Percentiles rank a stretch among this genome's conserved stretches.
Conservation (phyloP, 1,284 basidiomycete genomes). For the Neonothopanus nambi region DNA sequence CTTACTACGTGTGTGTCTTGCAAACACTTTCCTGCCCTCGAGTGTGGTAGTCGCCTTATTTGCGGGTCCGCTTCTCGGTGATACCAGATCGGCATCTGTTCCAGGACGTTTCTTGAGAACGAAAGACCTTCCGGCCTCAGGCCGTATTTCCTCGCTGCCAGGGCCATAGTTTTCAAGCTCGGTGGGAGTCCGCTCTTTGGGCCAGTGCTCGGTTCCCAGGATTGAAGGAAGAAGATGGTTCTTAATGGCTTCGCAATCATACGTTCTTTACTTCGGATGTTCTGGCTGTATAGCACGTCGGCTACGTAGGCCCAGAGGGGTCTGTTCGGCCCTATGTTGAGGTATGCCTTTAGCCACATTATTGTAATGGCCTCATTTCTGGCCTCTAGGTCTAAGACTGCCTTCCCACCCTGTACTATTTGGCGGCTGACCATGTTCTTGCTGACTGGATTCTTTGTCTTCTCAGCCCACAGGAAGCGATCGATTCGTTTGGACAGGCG, state of each 20-base stretch:
- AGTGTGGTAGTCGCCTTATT: background rate
- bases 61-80: background rate
- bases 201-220: background rate
- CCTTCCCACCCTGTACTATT: conserved; percentile 21
- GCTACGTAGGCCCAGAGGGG: conserved; percentile 22
- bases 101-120: conserved; percentile 3
- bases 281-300: conserved; percentile 9
- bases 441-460: conserved; percentile 3
- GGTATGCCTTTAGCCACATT: conserved; percentile 19
- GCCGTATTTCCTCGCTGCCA: conserved; percentile 3
- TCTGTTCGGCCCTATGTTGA: conserved; percentile 6
- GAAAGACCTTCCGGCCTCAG: conserved; percentile 2
- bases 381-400: conserved; percentile 21
- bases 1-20: background rate
- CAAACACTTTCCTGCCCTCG: background rate
- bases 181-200: background rate
- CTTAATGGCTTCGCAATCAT: background rate
- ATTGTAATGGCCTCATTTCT: conserved; percentile 27
- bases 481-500: background rate
- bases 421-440: conserved; percentile 1
- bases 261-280: too few relatives aligned
- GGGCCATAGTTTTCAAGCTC: background rate
- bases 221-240: background rate
- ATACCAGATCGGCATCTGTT: conserved; percentile 9
- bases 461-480: conserved; percentile 13